Evolutionary conservation across 2,329 filamentous ascomycete species (phyloP), one percentile per base, ranked within the genome.

Genomic region (Fusarium sp.): DNA sequence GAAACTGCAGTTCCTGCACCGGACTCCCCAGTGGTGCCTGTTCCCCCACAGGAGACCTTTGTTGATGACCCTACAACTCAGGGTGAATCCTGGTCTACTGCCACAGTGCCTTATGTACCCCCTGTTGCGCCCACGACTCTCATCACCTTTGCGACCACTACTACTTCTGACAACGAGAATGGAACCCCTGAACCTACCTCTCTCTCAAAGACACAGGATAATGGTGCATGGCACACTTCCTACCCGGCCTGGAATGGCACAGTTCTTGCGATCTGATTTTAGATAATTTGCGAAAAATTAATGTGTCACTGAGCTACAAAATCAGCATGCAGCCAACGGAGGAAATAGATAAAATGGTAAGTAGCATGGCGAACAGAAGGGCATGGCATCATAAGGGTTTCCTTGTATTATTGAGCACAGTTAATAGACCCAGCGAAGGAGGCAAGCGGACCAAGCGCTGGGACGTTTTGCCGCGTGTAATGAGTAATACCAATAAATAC

Each of bases 241-340:
- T 84, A 83, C 53, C 80, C 81, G 4, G 41, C 80, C 0, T 82
- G 80, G 80, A 84, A 82, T 61, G 77, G 72, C 50, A 82, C 81
- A 3, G 48, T 51, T 29, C 31, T 49, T 8, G 36, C 62, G 23
- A 29, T 37, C 20, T 42, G 43, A 72, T 63, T 55, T 21, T 20
- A 11, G 37, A 61, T 41, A 18, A 55, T 63, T 58, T 47, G 58
- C 40, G 37, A 56, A 63, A 59, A 45, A 17, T 46, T 54, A 18
- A 58, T 39, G 36, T 15, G 8, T 43, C 27, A 58, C 23, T 36
- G 35, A 40, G n/a, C 49, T 37, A 41, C 40, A 43, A 51, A 49
- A 39, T 21, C 35, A 43, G 21, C 21, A 39, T 35, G 23, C 13
- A 25, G 49, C 43, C n/a, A 14, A 23, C 18, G 40, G 51, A 41